phyloP scores from a whole-genome alignment of 768 basidiomycete species.

The Trametes cubensis region DNA sequence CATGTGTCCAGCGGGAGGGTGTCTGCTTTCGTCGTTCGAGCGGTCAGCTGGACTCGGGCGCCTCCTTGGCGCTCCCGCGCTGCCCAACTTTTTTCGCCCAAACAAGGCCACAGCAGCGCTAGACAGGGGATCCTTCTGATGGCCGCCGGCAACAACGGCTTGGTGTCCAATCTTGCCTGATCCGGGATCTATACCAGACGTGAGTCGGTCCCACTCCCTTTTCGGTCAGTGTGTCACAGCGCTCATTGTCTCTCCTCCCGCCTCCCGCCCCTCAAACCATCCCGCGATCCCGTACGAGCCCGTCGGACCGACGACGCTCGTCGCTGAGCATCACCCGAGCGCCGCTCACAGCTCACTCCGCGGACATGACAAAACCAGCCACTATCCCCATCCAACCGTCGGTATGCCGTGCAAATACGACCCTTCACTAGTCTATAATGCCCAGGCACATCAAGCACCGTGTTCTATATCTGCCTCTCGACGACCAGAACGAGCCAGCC shows the following conservation, averaged over 20 bases:
- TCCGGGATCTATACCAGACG: background rate
- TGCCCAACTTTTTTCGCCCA: conserved; percentile 1
- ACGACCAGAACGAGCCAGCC: too few species aligned
- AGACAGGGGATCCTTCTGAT: background rate
- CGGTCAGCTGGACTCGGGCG: background rate
- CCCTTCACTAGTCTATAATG: background rate
- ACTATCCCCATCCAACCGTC: background rate
- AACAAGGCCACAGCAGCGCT: conserved; percentile 6
- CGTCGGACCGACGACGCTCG: background rate
- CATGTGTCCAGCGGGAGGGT: background rate
- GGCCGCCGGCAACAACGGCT: background rate
- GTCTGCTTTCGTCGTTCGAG: background rate
- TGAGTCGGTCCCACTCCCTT: conserved; percentile 11
- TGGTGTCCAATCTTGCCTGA: background rate
- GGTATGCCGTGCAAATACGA: background rate
- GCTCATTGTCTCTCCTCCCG: background rate
- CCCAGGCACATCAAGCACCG: background rate
- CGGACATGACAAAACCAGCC: background rate
- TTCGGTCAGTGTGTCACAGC: background rate
- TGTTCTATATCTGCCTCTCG: background rate
- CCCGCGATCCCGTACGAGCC: background rate
- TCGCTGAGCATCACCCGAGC: background rate
- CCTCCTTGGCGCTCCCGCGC: background rate
- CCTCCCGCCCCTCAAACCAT: background rate
- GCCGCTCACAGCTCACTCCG: background rate